Evolutionary conservation across 2,329 filamentous ascomycete species (phyloP), one percentile per base, ranked within the genome.

Genomic region (Neofusicoccum kwambonambiense): DNA sequence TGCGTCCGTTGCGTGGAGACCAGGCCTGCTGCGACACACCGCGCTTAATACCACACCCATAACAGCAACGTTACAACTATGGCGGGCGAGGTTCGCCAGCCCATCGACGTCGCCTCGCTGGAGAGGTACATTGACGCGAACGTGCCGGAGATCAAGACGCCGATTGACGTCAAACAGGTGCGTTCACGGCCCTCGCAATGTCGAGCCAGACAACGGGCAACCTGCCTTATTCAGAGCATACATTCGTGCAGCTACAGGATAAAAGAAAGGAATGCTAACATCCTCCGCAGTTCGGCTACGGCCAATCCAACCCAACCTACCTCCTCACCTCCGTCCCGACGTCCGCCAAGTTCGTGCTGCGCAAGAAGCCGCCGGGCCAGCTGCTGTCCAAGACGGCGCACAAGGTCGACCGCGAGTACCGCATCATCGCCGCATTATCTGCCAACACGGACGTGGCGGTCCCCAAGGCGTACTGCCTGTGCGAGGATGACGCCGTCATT

Each of bases 231-330:
- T 39, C 37, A 15, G 37, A 39, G 37, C 37, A 39, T 15, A 8
- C 5, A 19, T 2, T 17, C 52, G 11, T 12, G 13, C 39, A 62
- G 13, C 42, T 3, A 12, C 27, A 31, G 5, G 27, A 12, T 19
- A 17, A 42, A 17, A 13, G 15, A 13, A 15, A 9, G 9, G 15
- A n/a, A 42, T 12, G 52, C 64, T 51, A 47, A 47, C 13, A 15
- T 61, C 39, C 27, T 8, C 5, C 42, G 27, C 47, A 98, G 91
- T 99, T 98, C 76, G 92, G 93, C 72, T 98, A 96, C 77, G 95
- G 95, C 66, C 95, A 98, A 80, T 97, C 92, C 65, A 99, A 98
- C 76, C 95, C 95, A 50, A 99, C 95, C 2, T 99, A 98, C 80
- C 92, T 94, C 73, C 84, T 98, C 73, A 96, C 89, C 15, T 88